Conservation (phyloP, 192 early-diverging fungal species). For the Umbelopsis sp. region DNA sequence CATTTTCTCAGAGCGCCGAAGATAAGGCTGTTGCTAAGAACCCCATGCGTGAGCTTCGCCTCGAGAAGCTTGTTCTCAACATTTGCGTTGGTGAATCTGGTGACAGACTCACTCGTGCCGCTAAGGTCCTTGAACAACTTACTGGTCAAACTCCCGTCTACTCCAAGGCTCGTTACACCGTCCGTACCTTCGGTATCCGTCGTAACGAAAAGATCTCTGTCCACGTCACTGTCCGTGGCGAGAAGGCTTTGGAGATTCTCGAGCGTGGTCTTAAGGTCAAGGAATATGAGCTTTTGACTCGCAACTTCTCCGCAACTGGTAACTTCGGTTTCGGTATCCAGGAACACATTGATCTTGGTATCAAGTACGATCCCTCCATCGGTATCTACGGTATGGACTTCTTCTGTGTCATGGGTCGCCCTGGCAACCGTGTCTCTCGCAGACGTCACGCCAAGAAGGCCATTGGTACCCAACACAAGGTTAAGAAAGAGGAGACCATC, state of each 20-base stretch:
- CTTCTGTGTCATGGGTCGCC: conserved; percentile 93
- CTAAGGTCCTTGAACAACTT: conserved; percentile 99
- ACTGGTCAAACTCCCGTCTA: conserved; percentile 98
- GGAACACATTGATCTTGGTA: conserved; percentile 99
- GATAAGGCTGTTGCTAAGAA: conserved; percentile 75
- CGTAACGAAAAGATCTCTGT: conserved; percentile 99
- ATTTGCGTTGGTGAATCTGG: conserved; percentile 99
- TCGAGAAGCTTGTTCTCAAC: conserved; percentile 99
- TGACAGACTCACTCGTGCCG: conserved; percentile 99
- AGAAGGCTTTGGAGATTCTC: conserved; percentile 89
- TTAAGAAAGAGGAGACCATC: conserved; percentile 92
- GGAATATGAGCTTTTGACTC: conserved; percentile 95
- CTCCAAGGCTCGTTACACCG: conserved; percentile 99
- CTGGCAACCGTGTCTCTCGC: conserved; percentile 93
- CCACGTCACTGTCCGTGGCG: conserved; percentile 96
- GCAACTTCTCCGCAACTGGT: conserved; percentile 97
- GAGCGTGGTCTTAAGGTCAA: conserved; percentile 99
- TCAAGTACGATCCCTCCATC: conserved; percentile 99
- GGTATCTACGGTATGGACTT: conserved; percentile 86
- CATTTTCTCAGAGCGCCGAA: conserved; percentile 53
- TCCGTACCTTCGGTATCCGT: conserved; percentile 99
- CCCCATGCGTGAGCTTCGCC: conserved; percentile 94
- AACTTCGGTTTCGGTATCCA: conserved; percentile 99
- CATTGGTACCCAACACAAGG: conserved; percentile 89
- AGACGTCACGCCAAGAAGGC: conserved; percentile 85